These are phyloP conservation scores for Triticum dicoccoides DNA, from an alignment of 176 grass and related monocot genomes.

Conservation along the genomic window DNA sequence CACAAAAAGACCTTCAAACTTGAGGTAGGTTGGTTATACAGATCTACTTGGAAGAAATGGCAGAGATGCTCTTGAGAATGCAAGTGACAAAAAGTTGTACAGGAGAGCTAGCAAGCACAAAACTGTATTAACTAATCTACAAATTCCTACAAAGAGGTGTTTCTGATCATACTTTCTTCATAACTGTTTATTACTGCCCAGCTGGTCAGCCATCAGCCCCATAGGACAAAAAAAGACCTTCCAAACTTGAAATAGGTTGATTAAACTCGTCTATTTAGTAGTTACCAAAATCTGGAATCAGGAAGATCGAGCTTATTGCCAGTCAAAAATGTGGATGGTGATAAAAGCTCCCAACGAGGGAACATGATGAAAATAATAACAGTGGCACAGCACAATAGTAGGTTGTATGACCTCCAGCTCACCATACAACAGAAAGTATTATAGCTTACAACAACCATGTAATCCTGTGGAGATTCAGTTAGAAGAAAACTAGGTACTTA, in stretches of 20 bases:
- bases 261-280: neutral
- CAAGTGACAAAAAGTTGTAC: neutral
- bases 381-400: no score
- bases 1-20: neutral
- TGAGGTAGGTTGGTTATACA: neutral
- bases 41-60: neutral
- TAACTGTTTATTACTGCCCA: neutral
- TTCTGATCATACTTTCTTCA: neutral
- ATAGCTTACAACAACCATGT: neutral
- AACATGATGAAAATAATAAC: no score
- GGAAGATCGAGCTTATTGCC: neutral
- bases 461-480: neutral
- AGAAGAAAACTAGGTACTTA: slow-evolving; percentile 28
- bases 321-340: neutral
- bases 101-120: neutral
- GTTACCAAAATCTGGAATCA: neutral
- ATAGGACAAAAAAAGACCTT: neutral
- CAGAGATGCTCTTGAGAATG: neutral
- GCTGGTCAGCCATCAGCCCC: no score
- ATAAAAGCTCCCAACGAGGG: neutral
- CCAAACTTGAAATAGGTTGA: neutral
- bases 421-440: neutral
- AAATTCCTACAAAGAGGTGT: neutral
- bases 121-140: neutral
- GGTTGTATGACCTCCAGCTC: neutral